phyloP scores from a whole-genome alignment of 164 flowering plant genomes.

The Cinnamomum chago region DNA sequence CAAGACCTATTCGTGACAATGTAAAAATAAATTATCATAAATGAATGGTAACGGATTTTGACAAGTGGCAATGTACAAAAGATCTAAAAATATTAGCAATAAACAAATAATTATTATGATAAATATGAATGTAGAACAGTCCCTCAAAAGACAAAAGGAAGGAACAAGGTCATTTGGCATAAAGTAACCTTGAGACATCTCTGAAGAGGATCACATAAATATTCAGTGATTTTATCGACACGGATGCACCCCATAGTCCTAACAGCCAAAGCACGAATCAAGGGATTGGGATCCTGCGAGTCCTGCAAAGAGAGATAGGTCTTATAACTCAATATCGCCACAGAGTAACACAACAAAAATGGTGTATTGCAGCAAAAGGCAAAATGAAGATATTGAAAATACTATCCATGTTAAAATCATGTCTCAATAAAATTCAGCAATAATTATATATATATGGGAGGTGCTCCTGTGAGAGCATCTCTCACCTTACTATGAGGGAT shows the following conservation, averaged over 20 bases:
- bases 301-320: slow-evolving; percentile 49
- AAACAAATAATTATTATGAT: background rate
- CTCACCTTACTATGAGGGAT: too few species aligned
- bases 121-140: background rate
- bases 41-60: too few species aligned
- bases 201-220: slow-evolving; percentile 98
- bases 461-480: too few species aligned
- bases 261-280: slow-evolving; percentile 96
- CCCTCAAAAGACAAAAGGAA: background rate
- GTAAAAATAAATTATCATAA: background rate
- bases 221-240: slow-evolving; percentile 98
- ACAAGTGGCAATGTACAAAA: background rate
- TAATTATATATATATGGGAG: background rate
- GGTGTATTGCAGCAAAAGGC: too few species aligned
- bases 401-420: background rate
- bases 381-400: background rate
- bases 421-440: background rate
- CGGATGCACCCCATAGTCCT: slow-evolving; percentile 99
- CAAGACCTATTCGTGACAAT: background rate
- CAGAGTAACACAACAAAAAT: background rate
- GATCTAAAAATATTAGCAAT: background rate
- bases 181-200: slow-evolving; percentile 89
- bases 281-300: slow-evolving; percentile 98
- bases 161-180: background rate
- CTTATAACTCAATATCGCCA: background rate